Percentiles rank a stretch among this genome's conserved stretches.
Evolutionary conservation across 179 eudicot genomes (phyloP).

Genomic region (Drosera spatulata): DNA sequence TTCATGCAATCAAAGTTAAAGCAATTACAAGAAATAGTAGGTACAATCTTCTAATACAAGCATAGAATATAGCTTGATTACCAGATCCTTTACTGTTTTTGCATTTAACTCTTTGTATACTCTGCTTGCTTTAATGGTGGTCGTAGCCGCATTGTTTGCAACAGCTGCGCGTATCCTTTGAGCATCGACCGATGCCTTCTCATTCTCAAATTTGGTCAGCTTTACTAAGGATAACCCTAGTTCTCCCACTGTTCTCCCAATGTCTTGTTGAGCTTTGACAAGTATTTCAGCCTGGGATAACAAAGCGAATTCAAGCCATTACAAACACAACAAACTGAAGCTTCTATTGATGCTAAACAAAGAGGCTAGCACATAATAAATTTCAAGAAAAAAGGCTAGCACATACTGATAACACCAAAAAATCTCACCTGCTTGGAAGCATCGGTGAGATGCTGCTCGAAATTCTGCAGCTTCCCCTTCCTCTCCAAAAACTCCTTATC

Average conservation of each 20-base stretch:
- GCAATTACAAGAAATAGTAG: too few relatives aligned
- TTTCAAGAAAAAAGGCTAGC: not conserved
- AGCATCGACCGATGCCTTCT: conserved; percentile 43
- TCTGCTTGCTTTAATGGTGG: conserved; percentile 15
- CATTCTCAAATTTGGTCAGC: conserved; percentile 10
- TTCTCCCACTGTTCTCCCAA: conserved; percentile 96
- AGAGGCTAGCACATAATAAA: not conserved
- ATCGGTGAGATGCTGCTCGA: conserved; percentile 60
- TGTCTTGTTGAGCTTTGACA: conserved; percentile 81
- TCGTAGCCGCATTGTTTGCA: conserved; percentile 74
- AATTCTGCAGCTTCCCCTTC: conserved; percentile 58
- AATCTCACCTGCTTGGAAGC: conserved; percentile 74
- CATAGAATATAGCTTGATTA: conserved; percentile 7
- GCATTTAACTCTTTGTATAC: conserved; percentile 72
- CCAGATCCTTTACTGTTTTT: conserved; percentile 75
- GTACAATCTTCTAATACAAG: too few relatives aligned
- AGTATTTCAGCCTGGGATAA: conserved; percentile 74
- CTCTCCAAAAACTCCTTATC: conserved; percentile 76
- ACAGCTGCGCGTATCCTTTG: conserved; percentile 67
- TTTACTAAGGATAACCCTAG: conserved; percentile 78
- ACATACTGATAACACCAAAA: not conserved
- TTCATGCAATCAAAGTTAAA: too few relatives aligned
- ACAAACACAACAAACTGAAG: not conserved
- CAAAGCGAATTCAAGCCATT: conserved; percentile 3
- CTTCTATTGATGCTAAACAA: not conserved